A percentile compares a stretch with the other conserved stretches of the same genome.
phyloP scores from a whole-genome alignment of 768 basidiomycete genomes.

The Suillus clintonianus region DNA sequence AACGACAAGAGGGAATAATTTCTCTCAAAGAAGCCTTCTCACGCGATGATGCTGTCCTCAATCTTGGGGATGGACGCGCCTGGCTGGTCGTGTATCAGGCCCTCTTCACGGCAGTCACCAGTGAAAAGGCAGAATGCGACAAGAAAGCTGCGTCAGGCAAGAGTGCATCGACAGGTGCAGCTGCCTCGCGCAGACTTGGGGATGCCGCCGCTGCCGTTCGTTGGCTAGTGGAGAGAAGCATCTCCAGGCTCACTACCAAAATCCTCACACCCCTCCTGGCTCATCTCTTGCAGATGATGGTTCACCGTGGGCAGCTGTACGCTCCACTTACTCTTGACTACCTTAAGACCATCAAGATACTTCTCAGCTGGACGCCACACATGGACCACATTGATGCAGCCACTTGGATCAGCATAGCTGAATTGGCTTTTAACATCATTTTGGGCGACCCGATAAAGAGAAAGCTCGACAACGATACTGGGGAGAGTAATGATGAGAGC shows the following conservation, averaged over 20 bases:
- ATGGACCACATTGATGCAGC: constrained; percentile 69
- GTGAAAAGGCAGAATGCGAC: constrained; percentile 55
- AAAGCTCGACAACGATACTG: constrained; percentile 16
- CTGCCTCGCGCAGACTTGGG: constrained; percentile 59
- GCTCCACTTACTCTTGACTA: constrained; percentile 75
- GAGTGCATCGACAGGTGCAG: constrained; percentile 42
- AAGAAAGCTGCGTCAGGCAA: constrained; percentile 45
- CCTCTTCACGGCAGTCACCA: constrained; percentile 64
- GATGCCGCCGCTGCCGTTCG: constrained; percentile 70
- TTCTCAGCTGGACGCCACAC: constrained; percentile 73
- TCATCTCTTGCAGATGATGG: constrained; percentile 65
- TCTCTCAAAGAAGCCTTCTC: constrained; percentile 54
- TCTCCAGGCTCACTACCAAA: constrained; percentile 54
- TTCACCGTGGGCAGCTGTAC: constrained; percentile 54
- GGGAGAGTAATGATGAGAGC: constrained; percentile 25
- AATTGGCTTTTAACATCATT: constrained; percentile 76
- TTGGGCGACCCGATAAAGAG: constrained; percentile 54
- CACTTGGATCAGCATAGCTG: constrained; percentile 68
- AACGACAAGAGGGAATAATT: constrained; percentile 64
- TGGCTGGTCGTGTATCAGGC: constrained; percentile 77
- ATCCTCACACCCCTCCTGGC: constrained; percentile 58
- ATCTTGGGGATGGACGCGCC: constrained; percentile 36
- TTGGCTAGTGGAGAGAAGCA: constrained; percentile 68
- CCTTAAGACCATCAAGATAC: constrained; percentile 68
- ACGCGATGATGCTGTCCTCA: constrained; percentile 45